These are phyloP conservation scores for Aureobasidium lini DNA, from an alignment of 2,329 filamentous ascomycete genomes.

Conservation along the genomic window DNA sequence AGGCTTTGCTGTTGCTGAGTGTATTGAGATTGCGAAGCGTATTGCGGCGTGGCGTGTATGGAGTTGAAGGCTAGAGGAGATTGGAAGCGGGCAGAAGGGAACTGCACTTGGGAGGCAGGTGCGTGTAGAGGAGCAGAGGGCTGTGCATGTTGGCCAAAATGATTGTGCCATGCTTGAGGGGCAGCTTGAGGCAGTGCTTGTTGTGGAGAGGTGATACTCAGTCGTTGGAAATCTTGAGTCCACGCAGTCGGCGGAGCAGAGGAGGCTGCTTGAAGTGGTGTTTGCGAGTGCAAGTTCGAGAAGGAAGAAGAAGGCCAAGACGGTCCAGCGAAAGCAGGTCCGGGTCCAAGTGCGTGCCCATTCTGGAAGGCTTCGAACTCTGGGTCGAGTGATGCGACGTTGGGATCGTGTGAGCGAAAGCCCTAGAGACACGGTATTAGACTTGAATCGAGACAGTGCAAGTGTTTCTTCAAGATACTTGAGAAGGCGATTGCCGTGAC, in stretches of 20 bases:
- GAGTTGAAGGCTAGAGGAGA: neutral
- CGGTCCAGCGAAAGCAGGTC: conserved; percentile 25
- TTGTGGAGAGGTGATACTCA: conserved; percentile 37
- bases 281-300: conserved; percentile 22
- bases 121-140: neutral
- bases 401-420: conserved; percentile 53
- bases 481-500: conserved; percentile 45
- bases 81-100: conserved; percentile 11
- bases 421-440: conserved; percentile 36
- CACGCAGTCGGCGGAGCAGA: conserved; percentile 24
- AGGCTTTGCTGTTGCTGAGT: conserved; percentile 22
- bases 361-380: conserved; percentile 66
- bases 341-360: conserved; percentile 33
- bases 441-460: neutral
- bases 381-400: conserved; percentile 50
- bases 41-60: neutral
- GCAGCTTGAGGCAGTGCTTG: conserved; percentile 37
- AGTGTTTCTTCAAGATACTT: conserved; percentile 36
- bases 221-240: conserved; percentile 43
- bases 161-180: conserved; percentile 28
- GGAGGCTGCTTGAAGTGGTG: conserved; percentile 28
- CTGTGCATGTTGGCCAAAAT: conserved; percentile 30
- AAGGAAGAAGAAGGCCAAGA: conserved; percentile 28
- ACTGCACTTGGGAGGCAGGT: conserved; percentile 19
- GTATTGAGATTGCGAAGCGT: neutral